phyloP scores from a whole-genome alignment of 345 rosid species.

The Turritis glabra region DNA sequence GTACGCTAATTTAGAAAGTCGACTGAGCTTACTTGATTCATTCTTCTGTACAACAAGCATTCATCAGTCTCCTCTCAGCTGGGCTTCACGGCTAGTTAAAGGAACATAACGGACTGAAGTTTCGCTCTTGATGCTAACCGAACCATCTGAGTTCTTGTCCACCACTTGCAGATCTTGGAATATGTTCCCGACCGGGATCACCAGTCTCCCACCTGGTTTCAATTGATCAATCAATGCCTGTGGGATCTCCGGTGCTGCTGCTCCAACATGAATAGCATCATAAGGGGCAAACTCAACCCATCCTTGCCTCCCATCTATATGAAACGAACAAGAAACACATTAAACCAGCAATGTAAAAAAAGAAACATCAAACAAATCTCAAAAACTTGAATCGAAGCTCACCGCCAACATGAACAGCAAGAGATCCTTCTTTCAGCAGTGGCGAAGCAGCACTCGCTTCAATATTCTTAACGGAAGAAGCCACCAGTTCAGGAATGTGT shows the following conservation, averaged over 20 bases:
- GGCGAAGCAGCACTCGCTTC: slow-evolving; percentile 75
- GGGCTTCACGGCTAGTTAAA: slow-evolving; percentile 85
- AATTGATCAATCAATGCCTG: slow-evolving; percentile 76
- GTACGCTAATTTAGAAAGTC: not conserved
- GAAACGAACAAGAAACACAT: not conserved
- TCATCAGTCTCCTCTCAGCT: slow-evolving; percentile 50
- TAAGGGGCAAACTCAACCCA: slow-evolving; percentile 89
- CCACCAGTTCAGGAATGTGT: slow-evolving; percentile 81
- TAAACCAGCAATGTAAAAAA: not conserved
- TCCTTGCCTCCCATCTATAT: slow-evolving; percentile 91
- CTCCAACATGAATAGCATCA: slow-evolving; percentile 97
- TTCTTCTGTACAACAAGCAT: not conserved
- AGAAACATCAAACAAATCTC: not conserved
- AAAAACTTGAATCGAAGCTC: slow-evolving; percentile 23
- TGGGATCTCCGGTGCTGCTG: slow-evolving; percentile 95
- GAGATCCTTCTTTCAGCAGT: slow-evolving; percentile 67
- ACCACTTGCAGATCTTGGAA: slow-evolving; percentile 86
- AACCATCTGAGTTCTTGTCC: slow-evolving; percentile 78
- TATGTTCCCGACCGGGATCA: slow-evolving; percentile 86
- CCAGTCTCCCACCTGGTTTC: slow-evolving; percentile 96
- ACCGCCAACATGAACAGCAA: slow-evolving; percentile 82
- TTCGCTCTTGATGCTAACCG: slow-evolving; percentile 58
- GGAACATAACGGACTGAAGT: slow-evolving; percentile 92
- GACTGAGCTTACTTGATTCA: not conserved
- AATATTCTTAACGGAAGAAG: slow-evolving; percentile 64